Percentiles rank a stretch among this genome's conserved stretches.
Evolutionary conservation across 2,329 filamentous ascomycete genomes (phyloP).

Genomic region (Fusarium paranaense): DNA sequence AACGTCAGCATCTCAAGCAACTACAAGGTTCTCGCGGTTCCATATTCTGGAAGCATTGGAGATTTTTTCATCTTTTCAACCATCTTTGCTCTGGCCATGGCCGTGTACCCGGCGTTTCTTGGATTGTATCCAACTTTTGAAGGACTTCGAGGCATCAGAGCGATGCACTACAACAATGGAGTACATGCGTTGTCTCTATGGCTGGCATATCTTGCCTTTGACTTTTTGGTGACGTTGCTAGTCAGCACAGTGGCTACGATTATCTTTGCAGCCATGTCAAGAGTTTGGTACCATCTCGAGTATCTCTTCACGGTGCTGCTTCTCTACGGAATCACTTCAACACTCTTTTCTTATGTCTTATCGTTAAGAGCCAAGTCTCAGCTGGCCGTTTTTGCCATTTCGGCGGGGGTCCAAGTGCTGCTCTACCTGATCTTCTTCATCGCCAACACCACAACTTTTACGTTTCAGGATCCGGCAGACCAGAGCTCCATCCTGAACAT

Average conservation of each 20-base stretch:
- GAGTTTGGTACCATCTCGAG: constrained; percentile 5
- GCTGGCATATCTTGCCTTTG: constrained; percentile 6
- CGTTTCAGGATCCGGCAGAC: background rate
- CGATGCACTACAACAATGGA: constrained; percentile 17
- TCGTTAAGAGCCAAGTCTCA: constrained; percentile 5
- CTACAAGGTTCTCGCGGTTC: constrained; percentile 1
- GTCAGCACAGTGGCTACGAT: background rate
- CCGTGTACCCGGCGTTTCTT: constrained; percentile 10
- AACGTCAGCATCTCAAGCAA: background rate
- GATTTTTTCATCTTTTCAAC: constrained; percentile 1
- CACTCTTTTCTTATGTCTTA: background rate
- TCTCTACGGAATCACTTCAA: constrained; percentile 4
- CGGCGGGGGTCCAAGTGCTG: background rate
- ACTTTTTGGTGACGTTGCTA: background rate
- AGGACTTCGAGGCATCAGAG: constrained; percentile 10
- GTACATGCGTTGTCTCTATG: constrained; percentile 5
- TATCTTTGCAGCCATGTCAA: background rate
- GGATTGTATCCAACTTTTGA: constrained; percentile 15
- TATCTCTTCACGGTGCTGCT: constrained; percentile 1
- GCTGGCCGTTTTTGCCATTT: background rate
- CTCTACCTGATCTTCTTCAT: constrained; percentile 5
- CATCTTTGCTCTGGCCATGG: constrained; percentile 5
- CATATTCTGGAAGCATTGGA: constrained; percentile 1
- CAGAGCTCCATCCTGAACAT: background rate
- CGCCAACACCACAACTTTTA: background rate